Evolutionary conservation across 352 stramenopile species (phyloP), one percentile per base, ranked within the genome.

Genomic region (Halophytophthora batemanensis): DNA sequence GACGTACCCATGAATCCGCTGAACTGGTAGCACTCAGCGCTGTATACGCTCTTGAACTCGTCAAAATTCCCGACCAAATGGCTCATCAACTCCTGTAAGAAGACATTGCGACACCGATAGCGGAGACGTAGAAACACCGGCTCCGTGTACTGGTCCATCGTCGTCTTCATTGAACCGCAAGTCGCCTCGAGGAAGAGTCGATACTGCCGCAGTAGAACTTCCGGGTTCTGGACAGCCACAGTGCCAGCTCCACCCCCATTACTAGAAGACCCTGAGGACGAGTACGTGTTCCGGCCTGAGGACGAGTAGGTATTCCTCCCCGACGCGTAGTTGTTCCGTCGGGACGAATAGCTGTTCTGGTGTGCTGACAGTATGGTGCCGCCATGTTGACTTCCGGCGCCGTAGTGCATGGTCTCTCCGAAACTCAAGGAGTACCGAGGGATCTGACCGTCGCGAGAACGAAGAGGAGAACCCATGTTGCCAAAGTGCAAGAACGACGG

Each of bases 1-100:
- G 63, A 57, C 11, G 80, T 86, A 22, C 82, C 78, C 5, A 93
- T 64, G 25, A 87, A 90, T 0, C 82, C 82, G 45, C 61, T 88
- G 45, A 90, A 93, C 42, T 90, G 77, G 41, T 66, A 73, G 47
- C 75, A 88, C 18, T 90, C 74, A 21, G 90, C 74, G 21, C 49
- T 67, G 36, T 86, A 93, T 0, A 82, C 65, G 4, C 77, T 74
- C 57, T 87, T 86, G 31, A 90, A 86, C 28, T 90, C 79, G 2
- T 93, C 79, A 50, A 93, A 85, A 46, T 70, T 88, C 10, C 79
- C 79, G 18, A 73, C 58, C 38, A 90, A 71, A 55, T 90, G 79
- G 46, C 76, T 90, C 75, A 93, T 88, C 2, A 93, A 56, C 45
- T 93, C 82, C 66, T 93, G 82, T 43, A 93, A 59, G 37, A 93